These are phyloP conservation scores for Curvularia lunata DNA, from an alignment of 2,329 filamentous ascomycete species.

Conservation along the genomic window DNA sequence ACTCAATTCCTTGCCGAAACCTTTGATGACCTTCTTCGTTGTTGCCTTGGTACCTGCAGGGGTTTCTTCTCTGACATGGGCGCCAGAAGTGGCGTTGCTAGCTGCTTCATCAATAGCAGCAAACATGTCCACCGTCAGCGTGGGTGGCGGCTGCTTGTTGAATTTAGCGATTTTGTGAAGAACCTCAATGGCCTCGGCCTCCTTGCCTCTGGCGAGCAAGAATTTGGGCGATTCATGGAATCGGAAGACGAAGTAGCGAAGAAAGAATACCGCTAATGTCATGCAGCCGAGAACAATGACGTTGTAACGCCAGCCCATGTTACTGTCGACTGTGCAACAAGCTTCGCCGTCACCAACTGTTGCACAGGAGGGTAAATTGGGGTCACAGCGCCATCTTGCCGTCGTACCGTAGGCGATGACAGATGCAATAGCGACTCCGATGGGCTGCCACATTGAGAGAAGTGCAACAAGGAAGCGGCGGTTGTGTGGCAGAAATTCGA, in stretches of 20 bases:
- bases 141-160: conserved; percentile 33
- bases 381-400: conserved; percentile 39
- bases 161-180: conserved; percentile 39
- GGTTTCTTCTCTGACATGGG: background rate
- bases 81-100: conserved; percentile 4
- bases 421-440: conserved; percentile 37
- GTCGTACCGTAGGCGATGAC: conserved; percentile 38
- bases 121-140: conserved; percentile 36
- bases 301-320: conserved; percentile 44
- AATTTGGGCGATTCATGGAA: conserved; percentile 42
- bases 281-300: conserved; percentile 37
- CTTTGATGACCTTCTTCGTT: conserved; percentile 30
- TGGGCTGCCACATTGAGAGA: conserved; percentile 41
- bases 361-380: conserved; percentile 25
- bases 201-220: conserved; percentile 31
- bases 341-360: conserved; percentile 4
- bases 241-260: conserved; percentile 38
- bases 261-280: conserved; percentile 36
- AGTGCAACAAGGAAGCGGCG: conserved; percentile 38
- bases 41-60: conserved; percentile 22
- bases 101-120: conserved; percentile 31
- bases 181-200: conserved; percentile 37
- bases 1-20: conserved; percentile 30
- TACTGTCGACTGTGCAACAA: conserved; percentile 22
- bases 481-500: conserved; percentile 37